Conservation (phyloP, 495 filamentous ascomycete genomes). For the Filosporella fistucella region DNA sequence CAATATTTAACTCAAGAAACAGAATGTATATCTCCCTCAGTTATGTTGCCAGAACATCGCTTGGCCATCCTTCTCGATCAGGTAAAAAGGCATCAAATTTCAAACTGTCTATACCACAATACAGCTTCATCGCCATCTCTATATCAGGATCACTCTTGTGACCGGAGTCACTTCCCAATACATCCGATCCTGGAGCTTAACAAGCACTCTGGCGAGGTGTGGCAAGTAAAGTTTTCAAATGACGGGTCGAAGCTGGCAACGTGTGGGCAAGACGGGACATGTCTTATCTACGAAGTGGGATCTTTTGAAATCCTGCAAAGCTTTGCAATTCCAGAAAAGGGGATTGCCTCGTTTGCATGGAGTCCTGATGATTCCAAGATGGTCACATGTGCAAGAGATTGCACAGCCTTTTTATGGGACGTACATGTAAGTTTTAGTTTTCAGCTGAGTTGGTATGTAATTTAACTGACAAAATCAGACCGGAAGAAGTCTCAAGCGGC, state of each 20-base stretch:
- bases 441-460: background rate
- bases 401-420: constrained; percentile 75
- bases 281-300: constrained; percentile 79
- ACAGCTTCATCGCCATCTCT: constrained; percentile 73
- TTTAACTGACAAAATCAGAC: background rate
- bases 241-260: constrained; percentile 82
- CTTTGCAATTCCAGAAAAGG: constrained; percentile 57
- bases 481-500: background rate
- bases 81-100: constrained; percentile 77
- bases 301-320: constrained; percentile 59
- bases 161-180: constrained; percentile 72
- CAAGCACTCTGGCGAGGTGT: constrained; percentile 80
- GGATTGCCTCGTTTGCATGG: constrained; percentile 79
- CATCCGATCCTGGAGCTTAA: constrained; percentile 61
- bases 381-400: constrained; percentile 75
- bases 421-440: background rate
- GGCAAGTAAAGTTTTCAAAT: constrained; percentile 85
- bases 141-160: constrained; percentile 84
- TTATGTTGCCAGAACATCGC: constrained; percentile 95
- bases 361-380: constrained; percentile 85
- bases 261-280: constrained; percentile 65
- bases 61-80: constrained; percentile 79
- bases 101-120: constrained; percentile 85
- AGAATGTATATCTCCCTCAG: constrained; percentile 93
- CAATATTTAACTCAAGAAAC: constrained; percentile 1